Conservation (phyloP, 2,329 filamentous ascomycete species). For the Exserohilum turcica region DNA sequence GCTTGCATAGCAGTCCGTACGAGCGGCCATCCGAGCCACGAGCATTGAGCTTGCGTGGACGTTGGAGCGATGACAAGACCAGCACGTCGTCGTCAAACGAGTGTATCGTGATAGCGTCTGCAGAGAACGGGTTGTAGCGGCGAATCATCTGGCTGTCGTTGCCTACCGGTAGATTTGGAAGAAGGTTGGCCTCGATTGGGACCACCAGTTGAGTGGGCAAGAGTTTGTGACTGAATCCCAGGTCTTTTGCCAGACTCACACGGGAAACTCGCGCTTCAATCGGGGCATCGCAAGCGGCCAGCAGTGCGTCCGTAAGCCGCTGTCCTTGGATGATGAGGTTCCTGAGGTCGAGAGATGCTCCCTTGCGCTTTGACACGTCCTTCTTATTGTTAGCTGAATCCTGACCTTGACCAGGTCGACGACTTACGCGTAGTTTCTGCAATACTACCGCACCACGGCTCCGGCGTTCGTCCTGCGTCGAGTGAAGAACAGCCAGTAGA, state of each 20-base stretch:
- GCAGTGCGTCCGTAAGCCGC: conserved; percentile 79
- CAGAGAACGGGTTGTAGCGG: conserved; percentile 81
- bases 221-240: conserved; percentile 82
- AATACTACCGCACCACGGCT: conserved; percentile 56
- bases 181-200: conserved; percentile 83
- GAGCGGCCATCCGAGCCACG: conserved; percentile 85
- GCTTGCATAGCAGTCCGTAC: conserved; percentile 94
- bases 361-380: conserved; percentile 60
- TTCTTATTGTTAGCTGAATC: conserved; percentile 46
- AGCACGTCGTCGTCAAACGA: conserved; percentile 85
- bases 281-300: conserved; percentile 79
- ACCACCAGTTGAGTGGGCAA: conserved; percentile 86
- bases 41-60: conserved; percentile 86
- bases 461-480: conserved; percentile 72
- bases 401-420: conserved; percentile 8
- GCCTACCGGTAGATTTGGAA: conserved; percentile 74
- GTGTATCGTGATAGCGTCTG: conserved; percentile 81
- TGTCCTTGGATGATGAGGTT: conserved; percentile 77
- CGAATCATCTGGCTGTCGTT: conserved; percentile 72
- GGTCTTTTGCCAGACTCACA: conserved; percentile 76
- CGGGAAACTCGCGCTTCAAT: conserved; percentile 71
- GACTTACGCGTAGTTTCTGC: conserved; percentile 47
- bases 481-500: conserved; percentile 83
- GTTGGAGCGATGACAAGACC: conserved; percentile 87
- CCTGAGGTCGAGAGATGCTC: conserved; percentile 67